phyloP scores from a whole-genome alignment of 139 green algal genomes.

The Closterium sp. region DNA sequence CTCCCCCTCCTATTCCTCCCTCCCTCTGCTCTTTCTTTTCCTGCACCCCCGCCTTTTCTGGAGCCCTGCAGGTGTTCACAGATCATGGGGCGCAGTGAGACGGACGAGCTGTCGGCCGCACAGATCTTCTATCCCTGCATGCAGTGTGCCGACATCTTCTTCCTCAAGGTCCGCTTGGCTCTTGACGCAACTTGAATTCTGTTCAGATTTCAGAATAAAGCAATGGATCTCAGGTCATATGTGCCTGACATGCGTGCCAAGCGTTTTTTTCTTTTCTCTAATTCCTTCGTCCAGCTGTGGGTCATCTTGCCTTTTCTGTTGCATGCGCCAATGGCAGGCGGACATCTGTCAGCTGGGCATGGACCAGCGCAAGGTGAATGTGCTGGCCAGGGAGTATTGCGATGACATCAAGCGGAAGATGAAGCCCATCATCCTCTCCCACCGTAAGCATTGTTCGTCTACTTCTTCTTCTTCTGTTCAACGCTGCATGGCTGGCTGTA shows the following conservation, averaged over 20 bases:
- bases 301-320: not conserved
- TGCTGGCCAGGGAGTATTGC: constrained; percentile 95
- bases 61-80: constrained; percentile 67
- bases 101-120: constrained; percentile 86
- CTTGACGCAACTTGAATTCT: no score
- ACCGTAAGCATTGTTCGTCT: constrained; percentile 84
- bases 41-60: not conserved
- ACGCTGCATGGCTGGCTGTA: not conserved
- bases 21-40: no score
- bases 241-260: no score
- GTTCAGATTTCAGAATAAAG: no score
- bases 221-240: no score
- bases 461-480: not conserved
- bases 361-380: constrained; percentile 98
- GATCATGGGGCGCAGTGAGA: constrained; percentile 97
- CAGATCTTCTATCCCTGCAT: constrained; percentile 99
- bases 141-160: constrained; percentile 99
- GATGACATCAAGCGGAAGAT: constrained; percentile 90
- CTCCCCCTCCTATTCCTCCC: no score
- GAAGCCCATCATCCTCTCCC: constrained; percentile 96
- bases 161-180: constrained; percentile 73
- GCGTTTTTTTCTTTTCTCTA: no score
- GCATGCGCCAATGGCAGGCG: constrained; percentile 55
- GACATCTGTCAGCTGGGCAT: constrained; percentile 99
- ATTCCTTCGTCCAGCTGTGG: no score